phyloP scores from a whole-genome alignment of 2,329 filamentous ascomycete genomes.

The Plenodomus lindquistii region DNA sequence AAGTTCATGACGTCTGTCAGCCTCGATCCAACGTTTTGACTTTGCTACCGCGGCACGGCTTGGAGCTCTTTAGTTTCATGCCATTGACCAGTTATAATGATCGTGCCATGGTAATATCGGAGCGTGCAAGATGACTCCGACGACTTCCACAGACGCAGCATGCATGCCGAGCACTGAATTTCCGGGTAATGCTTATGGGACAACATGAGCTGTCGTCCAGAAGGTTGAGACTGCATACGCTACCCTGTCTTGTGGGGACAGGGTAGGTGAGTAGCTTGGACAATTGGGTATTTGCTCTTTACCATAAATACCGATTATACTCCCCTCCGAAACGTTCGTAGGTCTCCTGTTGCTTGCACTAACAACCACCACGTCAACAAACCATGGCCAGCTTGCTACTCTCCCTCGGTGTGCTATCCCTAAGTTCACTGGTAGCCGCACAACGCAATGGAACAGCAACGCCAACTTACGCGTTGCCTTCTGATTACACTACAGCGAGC shows the following conservation, averaged over 20 bases:
- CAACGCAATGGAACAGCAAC: slow-evolving; percentile 21
- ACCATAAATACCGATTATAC: too few species aligned
- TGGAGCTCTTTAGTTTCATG: slow-evolving; percentile 21
- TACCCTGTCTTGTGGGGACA: slow-evolving; percentile 6
- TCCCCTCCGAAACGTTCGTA: background rate
- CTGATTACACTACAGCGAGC: slow-evolving; percentile 42
- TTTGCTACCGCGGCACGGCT: slow-evolving; percentile 15
- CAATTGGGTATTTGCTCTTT: slow-evolving; percentile 2
- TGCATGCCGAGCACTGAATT: slow-evolving; percentile 16
- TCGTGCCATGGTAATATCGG: slow-evolving; percentile 9
- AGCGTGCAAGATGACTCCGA: slow-evolving; percentile 2
- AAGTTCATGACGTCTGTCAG: slow-evolving; percentile 18
- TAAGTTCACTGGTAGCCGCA: slow-evolving; percentile 13
- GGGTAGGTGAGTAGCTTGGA: slow-evolving; percentile 3
- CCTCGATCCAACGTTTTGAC: slow-evolving; percentile 11
- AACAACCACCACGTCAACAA: slow-evolving; percentile 1
- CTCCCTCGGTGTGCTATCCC: slow-evolving; percentile 20
- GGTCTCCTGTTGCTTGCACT: background rate
- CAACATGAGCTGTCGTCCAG: slow-evolving; percentile 6
- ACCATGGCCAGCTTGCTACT: slow-evolving; percentile 26
- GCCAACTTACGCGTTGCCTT: slow-evolving; percentile 34
- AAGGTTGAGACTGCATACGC: slow-evolving; percentile 11
- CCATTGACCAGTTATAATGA: slow-evolving; percentile 21
- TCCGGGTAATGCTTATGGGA: slow-evolving; percentile 12
- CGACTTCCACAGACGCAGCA: slow-evolving; percentile 5